Percentiles rank a stretch among this genome's conserved stretches.
These are phyloP conservation scores for Acacia melanoxylon DNA, from an alignment of 306 rosid genomes.

Conservation along the genomic window DNA sequence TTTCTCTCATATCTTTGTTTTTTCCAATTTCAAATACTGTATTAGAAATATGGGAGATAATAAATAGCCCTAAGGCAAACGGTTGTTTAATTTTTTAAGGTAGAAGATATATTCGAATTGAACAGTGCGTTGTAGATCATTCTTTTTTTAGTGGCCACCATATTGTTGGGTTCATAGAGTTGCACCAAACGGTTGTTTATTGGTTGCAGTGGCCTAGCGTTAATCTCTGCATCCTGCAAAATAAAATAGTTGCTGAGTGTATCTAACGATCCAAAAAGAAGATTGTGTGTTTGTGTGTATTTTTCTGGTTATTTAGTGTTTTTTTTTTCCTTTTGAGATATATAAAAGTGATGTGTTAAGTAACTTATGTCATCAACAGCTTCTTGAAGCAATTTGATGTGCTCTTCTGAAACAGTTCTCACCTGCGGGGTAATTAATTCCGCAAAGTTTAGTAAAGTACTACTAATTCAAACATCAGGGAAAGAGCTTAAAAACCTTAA, in stretches of 20 bases:
- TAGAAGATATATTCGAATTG: neutral
- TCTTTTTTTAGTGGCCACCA: no score
- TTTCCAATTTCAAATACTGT: no score
- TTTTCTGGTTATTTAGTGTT: neutral
- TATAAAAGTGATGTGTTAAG: neutral
- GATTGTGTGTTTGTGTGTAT: no score
- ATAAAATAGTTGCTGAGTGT: neutral
- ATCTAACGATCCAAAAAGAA: neutral
- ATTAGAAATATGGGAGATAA: neutral
- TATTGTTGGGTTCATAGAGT: constrained; percentile 34
- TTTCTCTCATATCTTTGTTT: no score
- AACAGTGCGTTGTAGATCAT: neutral
- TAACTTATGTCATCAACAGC: constrained; percentile 82
- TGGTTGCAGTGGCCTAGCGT: constrained; percentile 74
- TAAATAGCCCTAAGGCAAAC: neutral
- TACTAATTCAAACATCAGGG: neutral
- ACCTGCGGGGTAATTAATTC: constrained; percentile 38
- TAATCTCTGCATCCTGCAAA: constrained; percentile 57
- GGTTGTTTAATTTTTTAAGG: no score
- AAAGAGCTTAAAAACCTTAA: neutral
- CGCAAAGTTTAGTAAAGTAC: neutral
- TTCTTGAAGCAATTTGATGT: constrained; percentile 50
- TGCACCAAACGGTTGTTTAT: constrained; percentile 47
- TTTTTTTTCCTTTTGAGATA: no score
- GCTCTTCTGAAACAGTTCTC: constrained; percentile 50